These are phyloP conservation scores for Cryptosporidium bovis DNA, from an alignment of 169 alveolate species.

Conservation along the genomic window DNA sequence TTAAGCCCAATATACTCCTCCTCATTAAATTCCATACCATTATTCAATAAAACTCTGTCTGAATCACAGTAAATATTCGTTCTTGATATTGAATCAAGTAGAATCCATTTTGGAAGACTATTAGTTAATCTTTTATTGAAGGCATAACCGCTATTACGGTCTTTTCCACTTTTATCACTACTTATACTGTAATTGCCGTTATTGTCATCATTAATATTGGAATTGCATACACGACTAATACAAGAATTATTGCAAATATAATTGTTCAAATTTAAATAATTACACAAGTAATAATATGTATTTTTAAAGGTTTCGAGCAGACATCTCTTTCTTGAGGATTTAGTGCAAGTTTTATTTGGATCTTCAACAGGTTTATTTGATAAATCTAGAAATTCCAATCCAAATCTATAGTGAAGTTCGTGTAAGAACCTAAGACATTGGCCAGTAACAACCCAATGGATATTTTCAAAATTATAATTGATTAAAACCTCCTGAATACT, in stretches of 20 bases:
- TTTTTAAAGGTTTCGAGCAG: too few species aligned
- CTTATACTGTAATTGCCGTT: background rate
- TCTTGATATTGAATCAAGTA: constrained; percentile 1
- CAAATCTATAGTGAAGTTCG: constrained; percentile 19
- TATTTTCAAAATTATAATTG: constrained; percentile 41
- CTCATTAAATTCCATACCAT: constrained; percentile 2
- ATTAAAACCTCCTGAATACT: constrained; percentile 50
- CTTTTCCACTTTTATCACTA: background rate
- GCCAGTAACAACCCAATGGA: constrained; percentile 55
- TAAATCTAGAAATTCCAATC: constrained; percentile 38
- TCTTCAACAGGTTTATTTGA: constrained; percentile 28
- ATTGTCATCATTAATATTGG: background rate
- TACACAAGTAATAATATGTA: background rate
- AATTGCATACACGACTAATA: too few species aligned
- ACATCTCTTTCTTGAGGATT: background rate
- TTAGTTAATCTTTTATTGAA: background rate
- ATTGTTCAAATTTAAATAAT: constrained; percentile 2
- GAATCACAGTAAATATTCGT: constrained; percentile 3
- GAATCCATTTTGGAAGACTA: constrained; percentile 29
- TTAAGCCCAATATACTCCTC: constrained; percentile 29
- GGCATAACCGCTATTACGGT: background rate
- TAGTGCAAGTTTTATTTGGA: background rate
- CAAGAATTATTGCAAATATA: background rate
- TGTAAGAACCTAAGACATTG: constrained; percentile 42
- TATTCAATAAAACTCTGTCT: constrained; percentile 11